These are phyloP conservation scores for Heterobasidion occidentale DNA, from an alignment of 1,284 basidiomycete genomes.

Conservation along the genomic window DNA sequence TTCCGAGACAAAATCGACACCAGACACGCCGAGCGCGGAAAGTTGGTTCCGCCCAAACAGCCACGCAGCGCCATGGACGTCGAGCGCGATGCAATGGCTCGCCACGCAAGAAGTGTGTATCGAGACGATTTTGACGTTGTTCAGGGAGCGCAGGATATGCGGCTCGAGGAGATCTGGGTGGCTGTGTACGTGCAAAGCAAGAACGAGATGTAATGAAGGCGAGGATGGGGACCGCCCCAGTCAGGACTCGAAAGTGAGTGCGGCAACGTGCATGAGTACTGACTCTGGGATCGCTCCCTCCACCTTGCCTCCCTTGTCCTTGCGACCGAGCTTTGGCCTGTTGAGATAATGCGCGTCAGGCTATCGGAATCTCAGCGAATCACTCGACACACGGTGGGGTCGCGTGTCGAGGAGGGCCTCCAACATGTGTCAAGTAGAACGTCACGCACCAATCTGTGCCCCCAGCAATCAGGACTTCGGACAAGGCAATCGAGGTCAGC, in stretches of 20 bases:
- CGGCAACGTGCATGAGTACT: slow-evolving; percentile 5
- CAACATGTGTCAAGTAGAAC: neutral
- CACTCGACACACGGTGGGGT: neutral
- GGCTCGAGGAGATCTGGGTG: slow-evolving; percentile 79
- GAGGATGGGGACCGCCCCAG: slow-evolving; percentile 3
- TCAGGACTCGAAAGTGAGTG: neutral
- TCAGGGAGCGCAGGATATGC: slow-evolving; percentile 81
- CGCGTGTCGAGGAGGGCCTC: too few species aligned
- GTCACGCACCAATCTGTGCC: slow-evolving; percentile 75
- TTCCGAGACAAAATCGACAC: slow-evolving; percentile 58
- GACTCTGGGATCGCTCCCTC: slow-evolving; percentile 30
- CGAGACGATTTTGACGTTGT: slow-evolving; percentile 69
- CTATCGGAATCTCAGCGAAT: neutral
- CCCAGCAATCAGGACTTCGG: slow-evolving; percentile 70
- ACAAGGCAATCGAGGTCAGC: slow-evolving; percentile 4
- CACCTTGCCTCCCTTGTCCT: slow-evolving; percentile 45
- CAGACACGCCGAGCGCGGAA: slow-evolving; percentile 46
- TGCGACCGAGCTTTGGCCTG: slow-evolving; percentile 61
- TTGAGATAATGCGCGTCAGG: slow-evolving; percentile 3
- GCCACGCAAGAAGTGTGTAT: slow-evolving; percentile 68
- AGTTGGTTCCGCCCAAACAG: slow-evolving; percentile 78
- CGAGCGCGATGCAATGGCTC: slow-evolving; percentile 71
- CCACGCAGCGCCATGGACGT: slow-evolving; percentile 75
- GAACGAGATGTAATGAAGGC: neutral
- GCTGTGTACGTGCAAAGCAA: slow-evolving; percentile 4